phyloP scores from a whole-genome alignment of 768 basidiomycete genomes.

The Lactifluus volemus region DNA sequence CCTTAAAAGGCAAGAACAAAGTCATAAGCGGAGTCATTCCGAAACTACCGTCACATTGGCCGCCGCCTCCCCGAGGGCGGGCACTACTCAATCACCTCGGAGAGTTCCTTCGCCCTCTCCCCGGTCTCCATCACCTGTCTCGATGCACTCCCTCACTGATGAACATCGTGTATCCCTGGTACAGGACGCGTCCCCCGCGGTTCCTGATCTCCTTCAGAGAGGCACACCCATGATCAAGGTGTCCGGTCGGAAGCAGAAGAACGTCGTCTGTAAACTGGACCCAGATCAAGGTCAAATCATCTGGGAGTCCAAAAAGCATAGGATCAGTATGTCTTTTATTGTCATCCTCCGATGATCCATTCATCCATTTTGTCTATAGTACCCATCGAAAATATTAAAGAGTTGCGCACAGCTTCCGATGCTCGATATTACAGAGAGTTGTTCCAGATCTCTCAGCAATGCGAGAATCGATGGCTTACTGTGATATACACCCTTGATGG shows the following conservation, averaged over 20 bases:
- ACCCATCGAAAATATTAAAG: constrained; percentile 78
- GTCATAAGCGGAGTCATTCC: constrained; percentile 6
- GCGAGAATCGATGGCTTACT: constrained; percentile 73
- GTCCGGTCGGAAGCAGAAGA: constrained; percentile 67
- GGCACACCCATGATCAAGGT: constrained; percentile 80
- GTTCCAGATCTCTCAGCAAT: constrained; percentile 52
- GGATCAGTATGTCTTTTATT: constrained; percentile 43
- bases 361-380: constrained; percentile 48
- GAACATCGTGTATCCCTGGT: not conserved
- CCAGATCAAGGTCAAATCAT: constrained; percentile 74
- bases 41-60: not conserved
- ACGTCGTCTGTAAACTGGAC: constrained; percentile 60
- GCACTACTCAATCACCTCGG: not conserved
- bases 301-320: constrained; percentile 65
- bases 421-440: constrained; percentile 64
- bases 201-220: constrained; percentile 48
- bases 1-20: constrained; percentile 14
- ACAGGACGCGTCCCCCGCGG: constrained; percentile 17
- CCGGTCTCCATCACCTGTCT: not conserved
- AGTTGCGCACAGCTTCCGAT: constrained; percentile 67
- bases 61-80: not conserved
- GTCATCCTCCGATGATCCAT: not conserved
- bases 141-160: not conserved
- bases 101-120: not conserved
- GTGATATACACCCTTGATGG: constrained; percentile 74